Percentiles rank a stretch among this genome's conserved stretches.
These are phyloP conservation scores for Sindora glabra DNA, from an alignment of 306 rosid genomes.

Conservation along the genomic window DNA sequence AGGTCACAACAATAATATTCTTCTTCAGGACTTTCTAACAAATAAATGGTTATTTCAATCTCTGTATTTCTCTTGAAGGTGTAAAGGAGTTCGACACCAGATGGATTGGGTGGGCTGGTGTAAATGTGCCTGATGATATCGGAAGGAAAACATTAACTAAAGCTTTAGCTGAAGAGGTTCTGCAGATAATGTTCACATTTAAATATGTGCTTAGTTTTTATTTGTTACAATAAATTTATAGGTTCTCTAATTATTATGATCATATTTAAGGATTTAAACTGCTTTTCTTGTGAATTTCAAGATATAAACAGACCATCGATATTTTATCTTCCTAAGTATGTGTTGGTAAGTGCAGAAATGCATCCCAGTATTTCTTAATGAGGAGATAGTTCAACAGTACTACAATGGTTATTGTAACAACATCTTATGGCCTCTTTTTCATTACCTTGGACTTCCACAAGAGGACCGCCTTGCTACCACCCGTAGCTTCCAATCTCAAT, in stretches of 20 bases:
- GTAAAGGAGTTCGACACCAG: conserved; percentile 90
- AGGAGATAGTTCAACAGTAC: conserved; percentile 86
- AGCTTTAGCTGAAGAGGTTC: conserved; percentile 95
- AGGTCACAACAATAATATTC: conserved; percentile 4
- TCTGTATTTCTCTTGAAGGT: conserved; percentile 52
- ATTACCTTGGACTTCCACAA: conserved; percentile 92
- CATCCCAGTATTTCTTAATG: conserved; percentile 89
- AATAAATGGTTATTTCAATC: conserved; percentile 11
- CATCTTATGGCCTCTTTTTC: conserved; percentile 95
- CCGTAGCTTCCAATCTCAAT: conserved; percentile 85
- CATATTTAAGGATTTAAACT: neutral
- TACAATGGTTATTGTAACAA: conserved; percentile 98
- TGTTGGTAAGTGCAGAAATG: conserved; percentile 59
- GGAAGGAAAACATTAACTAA: conserved; percentile 66
- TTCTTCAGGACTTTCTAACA: neutral
- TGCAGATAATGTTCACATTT: conserved; percentile 10
- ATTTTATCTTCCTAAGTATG: neutral
- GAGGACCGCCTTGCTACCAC: conserved; percentile 97
- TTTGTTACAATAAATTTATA: neutral
- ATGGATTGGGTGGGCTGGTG: conserved; percentile 99
- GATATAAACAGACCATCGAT: neutral
- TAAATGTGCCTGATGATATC: conserved; percentile 77
- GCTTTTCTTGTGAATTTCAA: neutral
- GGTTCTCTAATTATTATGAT: neutral
- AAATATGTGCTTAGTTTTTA: conserved; percentile 8